Conservation (phyloP, 2,329 filamentous ascomycete species). For the Hymenoscyphus salicellus region DNA sequence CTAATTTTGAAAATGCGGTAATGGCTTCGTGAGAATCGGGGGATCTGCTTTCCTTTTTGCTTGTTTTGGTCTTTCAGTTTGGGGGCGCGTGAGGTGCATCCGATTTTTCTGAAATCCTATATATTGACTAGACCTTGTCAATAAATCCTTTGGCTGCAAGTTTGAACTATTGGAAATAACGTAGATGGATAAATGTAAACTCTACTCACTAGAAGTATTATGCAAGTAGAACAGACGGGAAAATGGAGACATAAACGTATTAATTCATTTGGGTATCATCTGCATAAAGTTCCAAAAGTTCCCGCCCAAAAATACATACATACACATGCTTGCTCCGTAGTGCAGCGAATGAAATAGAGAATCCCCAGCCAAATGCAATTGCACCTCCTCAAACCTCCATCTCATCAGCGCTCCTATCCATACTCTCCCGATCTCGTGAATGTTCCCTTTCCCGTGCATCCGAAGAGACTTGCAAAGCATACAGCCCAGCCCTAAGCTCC, state of each 20-base stretch:
- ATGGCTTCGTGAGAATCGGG: no score
- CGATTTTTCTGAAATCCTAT: no score
- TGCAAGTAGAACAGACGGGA: not conserved
- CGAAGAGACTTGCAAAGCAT: conserved; percentile 6
- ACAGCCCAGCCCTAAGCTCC: conserved; percentile 3
- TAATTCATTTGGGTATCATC: conserved; percentile 4
- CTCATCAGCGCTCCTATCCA: not conserved
- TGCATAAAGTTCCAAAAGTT: not conserved
- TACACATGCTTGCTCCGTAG: not conserved
- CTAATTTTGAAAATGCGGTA: no score
- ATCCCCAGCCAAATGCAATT: not conserved
- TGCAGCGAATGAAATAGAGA: not conserved
- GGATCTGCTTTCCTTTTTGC: no score
- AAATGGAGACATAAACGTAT: not conserved
- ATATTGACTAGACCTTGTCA: no score
- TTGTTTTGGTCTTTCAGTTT: no score
- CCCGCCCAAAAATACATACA: not conserved
- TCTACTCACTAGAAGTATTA: no score
- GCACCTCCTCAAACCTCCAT: not conserved
- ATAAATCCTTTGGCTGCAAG: no score
- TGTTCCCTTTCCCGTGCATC: conserved; percentile 2
- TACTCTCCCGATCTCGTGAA: not conserved
- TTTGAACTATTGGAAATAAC: no score
- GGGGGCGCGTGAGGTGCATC: no score
- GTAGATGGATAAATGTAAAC: no score